Evolutionary conservation across 306 rosid species (phyloP).

Genomic region (Cyclanthera cordifolia): DNA sequence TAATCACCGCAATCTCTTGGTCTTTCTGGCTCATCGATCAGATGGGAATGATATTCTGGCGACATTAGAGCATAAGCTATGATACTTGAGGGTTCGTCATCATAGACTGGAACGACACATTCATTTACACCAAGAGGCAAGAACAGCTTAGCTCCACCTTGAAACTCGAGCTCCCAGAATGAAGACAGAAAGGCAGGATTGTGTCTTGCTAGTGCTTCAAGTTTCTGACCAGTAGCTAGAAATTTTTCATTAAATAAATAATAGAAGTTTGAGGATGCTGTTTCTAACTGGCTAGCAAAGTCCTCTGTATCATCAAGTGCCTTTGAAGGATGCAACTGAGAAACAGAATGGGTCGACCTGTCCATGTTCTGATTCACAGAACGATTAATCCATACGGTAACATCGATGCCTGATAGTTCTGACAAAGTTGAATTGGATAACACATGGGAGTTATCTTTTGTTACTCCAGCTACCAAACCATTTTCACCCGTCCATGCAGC

Average conservation of each 20-base stretch:
- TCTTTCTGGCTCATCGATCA: conserved; percentile 41
- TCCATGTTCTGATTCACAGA: not conserved
- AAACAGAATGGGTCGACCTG: conserved; percentile 6
- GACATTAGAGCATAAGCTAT: conserved; percentile 70
- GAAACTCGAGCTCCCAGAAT: conserved; percentile 60
- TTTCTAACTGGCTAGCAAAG: conserved; percentile 5
- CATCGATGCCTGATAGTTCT: conserved; percentile 28
- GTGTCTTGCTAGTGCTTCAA: conserved; percentile 40
- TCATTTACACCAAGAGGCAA: conserved; percentile 69
- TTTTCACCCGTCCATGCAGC: conserved; percentile 76
- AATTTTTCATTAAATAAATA: conserved; percentile 14
- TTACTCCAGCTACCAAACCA: conserved; percentile 29
- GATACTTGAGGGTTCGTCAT: conserved; percentile 88
- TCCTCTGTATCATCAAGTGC: conserved; percentile 12
- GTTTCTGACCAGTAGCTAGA: conserved; percentile 45
- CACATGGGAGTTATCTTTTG: conserved; percentile 29
- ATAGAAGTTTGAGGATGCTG: conserved; percentile 6
- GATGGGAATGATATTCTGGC: conserved; percentile 46
- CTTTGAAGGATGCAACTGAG: conserved; percentile 8
- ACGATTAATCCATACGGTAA: not conserved
- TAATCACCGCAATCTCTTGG: conserved; percentile 39
- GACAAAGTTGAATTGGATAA: conserved; percentile 31
- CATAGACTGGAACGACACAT: conserved; percentile 71
- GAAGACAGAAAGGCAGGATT: conserved; percentile 63
- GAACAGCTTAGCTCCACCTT: conserved; percentile 75